phyloP scores from a whole-genome alignment of 495 filamentous ascomycete species.

The Penicillium canariense region DNA sequence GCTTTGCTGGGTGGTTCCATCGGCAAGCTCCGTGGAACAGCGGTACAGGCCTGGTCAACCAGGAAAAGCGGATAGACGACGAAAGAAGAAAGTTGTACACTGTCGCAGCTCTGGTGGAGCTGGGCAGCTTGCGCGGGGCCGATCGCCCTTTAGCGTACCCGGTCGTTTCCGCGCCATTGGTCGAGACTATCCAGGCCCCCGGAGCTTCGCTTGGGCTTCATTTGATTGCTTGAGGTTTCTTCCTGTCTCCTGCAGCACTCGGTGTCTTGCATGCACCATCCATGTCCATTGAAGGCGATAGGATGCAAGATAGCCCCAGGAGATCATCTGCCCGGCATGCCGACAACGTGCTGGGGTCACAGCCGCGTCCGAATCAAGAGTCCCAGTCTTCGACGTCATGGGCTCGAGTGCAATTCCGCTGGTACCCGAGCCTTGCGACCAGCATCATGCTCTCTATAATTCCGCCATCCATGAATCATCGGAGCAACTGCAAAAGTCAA shows the following conservation, averaged over 20 bases:
- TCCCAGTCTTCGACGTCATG: neutral
- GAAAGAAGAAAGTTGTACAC: conserved; percentile 11
- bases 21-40: conserved; percentile 9
- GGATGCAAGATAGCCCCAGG: no score
- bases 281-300: no score
- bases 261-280: neutral
- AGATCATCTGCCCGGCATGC: no score
- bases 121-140: neutral
- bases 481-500: neutral
- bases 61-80: no score
- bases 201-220: no score
- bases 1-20: conserved; percentile 10
- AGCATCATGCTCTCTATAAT: no score
- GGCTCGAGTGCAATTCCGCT: neutral
- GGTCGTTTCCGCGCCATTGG: conserved; percentile 10
- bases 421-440: neutral
- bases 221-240: neutral
- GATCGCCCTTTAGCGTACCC: conserved; percentile 9
- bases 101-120: conserved; percentile 9
- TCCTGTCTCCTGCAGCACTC: neutral
- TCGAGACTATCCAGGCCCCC: neutral
- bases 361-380: no score
- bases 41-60: neutral
- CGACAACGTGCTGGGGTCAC: no score
- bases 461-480: neutral